Evolutionary conservation across 2,329 filamentous ascomycete genomes (phyloP), one percentile per base, ranked within the genome.

Genomic region (Trichoderma sp.): DNA sequence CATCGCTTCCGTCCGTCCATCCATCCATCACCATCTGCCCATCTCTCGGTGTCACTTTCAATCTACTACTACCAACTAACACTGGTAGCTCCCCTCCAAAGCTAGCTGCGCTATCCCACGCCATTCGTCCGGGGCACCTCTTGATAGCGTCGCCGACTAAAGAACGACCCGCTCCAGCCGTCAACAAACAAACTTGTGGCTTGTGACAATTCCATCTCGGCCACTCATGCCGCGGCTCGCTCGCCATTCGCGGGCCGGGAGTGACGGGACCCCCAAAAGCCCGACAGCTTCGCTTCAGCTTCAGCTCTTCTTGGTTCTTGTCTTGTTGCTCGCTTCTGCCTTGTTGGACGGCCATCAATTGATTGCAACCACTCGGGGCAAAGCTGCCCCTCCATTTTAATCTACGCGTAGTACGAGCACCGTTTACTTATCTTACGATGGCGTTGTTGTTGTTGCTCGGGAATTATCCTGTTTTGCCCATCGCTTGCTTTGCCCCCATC

Each of bases 191-290:
- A 60, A 34, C 14, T n/a, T 67, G 51, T 39, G 64, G 47, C 63
- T 66, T 64, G 62, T 56, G 63, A 56, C 15, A 36, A 24, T 53
- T 53, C 47, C 47, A 24, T 43, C 32, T 58, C 51, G 64, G 34
- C 64, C 64, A 58, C 53, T 67, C 32, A 67, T 24, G 24, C 43
- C 63, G 39, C 43, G 43, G 39, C 62, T 39, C 24, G 39, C 34
- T 39, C 39, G 28, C 39, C 26, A 65, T 51, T 12, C 47, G 39
- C 11, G 43, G 63, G 64, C 24, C 64, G 64, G 64, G 64, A 67
- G 64, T 58, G 64, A 67, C 64, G 64, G 64, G 64, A n/a, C 51
- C 64, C 64, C 64, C 24, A 34, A 58, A 53, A 18, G 21, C 47
- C 47, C 21, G 21, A 18, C 64, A 28, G 47, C 43, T 34, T 67